A percentile compares a stretch with the other conserved stretches of the same genome.
Conservation (phyloP, 345 rosid species). For the Gossypium mustelinum region DNA sequence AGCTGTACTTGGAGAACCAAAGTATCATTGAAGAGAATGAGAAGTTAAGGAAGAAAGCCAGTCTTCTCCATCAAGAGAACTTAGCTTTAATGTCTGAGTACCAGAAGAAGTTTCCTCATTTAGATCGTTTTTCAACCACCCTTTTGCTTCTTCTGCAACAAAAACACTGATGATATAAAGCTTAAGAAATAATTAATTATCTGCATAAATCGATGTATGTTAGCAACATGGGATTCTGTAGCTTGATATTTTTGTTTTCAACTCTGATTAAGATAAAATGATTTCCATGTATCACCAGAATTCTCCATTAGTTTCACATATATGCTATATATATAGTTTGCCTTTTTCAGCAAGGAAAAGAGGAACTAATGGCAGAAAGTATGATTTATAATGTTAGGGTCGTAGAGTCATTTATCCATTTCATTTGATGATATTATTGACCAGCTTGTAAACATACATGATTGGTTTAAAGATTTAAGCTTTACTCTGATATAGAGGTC, state of each 20-base stretch:
- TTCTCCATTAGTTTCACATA: not conserved
- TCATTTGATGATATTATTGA: not conserved
- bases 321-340: not conserved
- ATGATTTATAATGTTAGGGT: not conserved
- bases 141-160: conserved; percentile 22
- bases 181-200: not conserved
- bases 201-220: conserved; percentile 1
- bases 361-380: not conserved
- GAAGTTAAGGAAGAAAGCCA: conserved; percentile 52
- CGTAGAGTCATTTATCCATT: not conserved
- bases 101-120: conserved; percentile 38
- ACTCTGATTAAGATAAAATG: not conserved
- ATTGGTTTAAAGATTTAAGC: not conserved
- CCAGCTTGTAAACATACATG: not conserved
- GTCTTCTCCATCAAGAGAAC: conserved; percentile 55
- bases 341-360: not conserved
- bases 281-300: not conserved
- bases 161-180: not conserved
- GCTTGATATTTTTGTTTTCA: not conserved
- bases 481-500: not conserved
- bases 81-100: conserved; percentile 41
- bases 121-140: conserved; percentile 27
- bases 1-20: conserved; percentile 57
- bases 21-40: conserved; percentile 60
- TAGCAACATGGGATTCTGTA: not conserved